A percentile compares a stretch with the other conserved stretches of the same genome.
These are phyloP conservation scores for Myrmaecium sp. DNA, from an alignment of 2,329 filamentous ascomycete genomes.

Conservation along the genomic window DNA sequence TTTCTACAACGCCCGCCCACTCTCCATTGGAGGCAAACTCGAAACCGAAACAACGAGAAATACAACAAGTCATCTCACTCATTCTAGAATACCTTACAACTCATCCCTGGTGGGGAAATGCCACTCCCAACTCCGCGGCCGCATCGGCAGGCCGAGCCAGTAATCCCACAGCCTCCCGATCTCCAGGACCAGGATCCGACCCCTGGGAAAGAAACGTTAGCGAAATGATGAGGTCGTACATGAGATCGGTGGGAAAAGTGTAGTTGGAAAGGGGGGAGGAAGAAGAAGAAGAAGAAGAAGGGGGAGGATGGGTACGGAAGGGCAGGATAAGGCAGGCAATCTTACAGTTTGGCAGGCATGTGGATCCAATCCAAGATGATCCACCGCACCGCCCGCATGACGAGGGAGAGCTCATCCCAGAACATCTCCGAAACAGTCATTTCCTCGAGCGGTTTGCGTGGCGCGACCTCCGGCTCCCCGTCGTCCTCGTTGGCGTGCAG, in stretches of 20 bases:
- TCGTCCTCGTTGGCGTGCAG: conserved; percentile 16
- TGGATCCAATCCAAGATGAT: conserved; percentile 55
- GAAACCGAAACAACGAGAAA: too few species aligned
- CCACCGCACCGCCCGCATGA: conserved; percentile 46
- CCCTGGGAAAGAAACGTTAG: conserved; percentile 16
- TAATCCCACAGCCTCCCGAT: conserved; percentile 38
- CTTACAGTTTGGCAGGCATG: conserved; percentile 55
- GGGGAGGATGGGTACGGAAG: not conserved
- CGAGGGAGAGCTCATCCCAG: conserved; percentile 43
- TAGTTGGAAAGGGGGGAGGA: not conserved
- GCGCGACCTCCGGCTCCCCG: conserved; percentile 24
- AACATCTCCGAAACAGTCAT: conserved; percentile 40
- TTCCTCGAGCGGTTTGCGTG: conserved; percentile 22
- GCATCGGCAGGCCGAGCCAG: conserved; percentile 46
- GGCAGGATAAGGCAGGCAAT: conserved; percentile 9
- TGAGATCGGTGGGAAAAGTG: not conserved
- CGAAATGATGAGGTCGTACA: not conserved
- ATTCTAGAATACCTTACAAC: conserved; percentile 1
- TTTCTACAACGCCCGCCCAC: too few species aligned
- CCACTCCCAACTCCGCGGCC: conserved; percentile 39
- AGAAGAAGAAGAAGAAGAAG: not conserved
- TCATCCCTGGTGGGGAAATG: conserved; percentile 6
- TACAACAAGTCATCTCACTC: too few species aligned
- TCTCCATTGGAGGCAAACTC: too few species aligned
- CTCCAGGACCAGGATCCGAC: conserved; percentile 37